Evolutionary conservation across 169 alveolate species (phyloP).

Genomic region (Cryptosporidium bovis): DNA sequence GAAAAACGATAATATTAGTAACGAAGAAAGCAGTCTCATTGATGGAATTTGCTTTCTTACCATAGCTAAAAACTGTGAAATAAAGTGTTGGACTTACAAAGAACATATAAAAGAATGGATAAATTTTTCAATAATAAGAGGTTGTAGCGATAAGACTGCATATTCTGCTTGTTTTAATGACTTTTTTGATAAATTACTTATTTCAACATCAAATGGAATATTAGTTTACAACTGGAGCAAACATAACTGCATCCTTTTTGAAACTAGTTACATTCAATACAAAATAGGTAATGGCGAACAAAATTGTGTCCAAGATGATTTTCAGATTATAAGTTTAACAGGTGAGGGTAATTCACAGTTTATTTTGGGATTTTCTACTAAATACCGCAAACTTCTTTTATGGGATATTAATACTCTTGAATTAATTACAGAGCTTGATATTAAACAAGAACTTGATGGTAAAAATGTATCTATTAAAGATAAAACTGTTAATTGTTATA

Average conservation of each 20-base stretch:
- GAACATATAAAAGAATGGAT: slow-evolving; percentile 48
- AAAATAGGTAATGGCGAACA: neutral
- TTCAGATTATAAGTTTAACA: neutral
- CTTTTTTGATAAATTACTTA: neutral
- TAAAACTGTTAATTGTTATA: neutral
- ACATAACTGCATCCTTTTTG: neutral
- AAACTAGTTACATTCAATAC: neutral
- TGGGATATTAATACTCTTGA: slow-evolving; percentile 29
- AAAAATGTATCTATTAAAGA: neutral
- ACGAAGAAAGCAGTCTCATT: neutral
- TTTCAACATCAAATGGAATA: slow-evolving; percentile 29
- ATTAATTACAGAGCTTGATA: neutral
- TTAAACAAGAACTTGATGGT: neutral
- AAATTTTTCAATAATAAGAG: slow-evolving; percentile 12
- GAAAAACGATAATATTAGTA: no score
- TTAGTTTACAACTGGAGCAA: slow-evolving; percentile 28
- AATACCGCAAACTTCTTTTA: neutral
- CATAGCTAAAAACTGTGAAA: slow-evolving; percentile 1
- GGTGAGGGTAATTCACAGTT: neutral
- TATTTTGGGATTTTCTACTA: slow-evolving; percentile 21
- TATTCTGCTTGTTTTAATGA: slow-evolving; percentile 31
- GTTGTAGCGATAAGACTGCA: neutral
- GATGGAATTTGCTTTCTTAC: slow-evolving; percentile 17
- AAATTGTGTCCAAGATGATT: neutral
- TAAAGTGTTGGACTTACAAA: slow-evolving; percentile 51